These are phyloP conservation scores for Phoma herbarum DNA, from an alignment of 2,329 filamentous ascomycete species.

Conservation along the genomic window DNA sequence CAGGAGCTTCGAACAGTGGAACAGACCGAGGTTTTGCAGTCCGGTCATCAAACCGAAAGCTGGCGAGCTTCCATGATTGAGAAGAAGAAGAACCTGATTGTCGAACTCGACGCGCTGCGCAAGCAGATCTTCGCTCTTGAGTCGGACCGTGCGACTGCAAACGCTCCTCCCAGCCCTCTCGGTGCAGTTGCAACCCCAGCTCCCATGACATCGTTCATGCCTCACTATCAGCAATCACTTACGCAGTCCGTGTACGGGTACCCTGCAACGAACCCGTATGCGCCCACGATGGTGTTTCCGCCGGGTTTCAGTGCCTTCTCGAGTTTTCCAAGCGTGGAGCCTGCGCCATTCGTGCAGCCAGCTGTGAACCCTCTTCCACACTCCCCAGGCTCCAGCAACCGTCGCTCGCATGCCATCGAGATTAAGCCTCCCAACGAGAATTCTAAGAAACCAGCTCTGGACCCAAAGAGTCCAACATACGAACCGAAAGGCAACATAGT, in stretches of 20 bases:
- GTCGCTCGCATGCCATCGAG: conserved; percentile 52
- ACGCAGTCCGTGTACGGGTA: conserved; percentile 38
- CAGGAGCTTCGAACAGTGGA: conserved; percentile 48
- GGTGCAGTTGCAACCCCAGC: conserved; percentile 12
- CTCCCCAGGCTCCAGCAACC: conserved; percentile 45
- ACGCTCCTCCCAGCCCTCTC: conserved; percentile 7
- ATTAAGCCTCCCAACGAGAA: conserved; percentile 51
- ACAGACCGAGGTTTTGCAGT: conserved; percentile 49
- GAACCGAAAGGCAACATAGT: conserved; percentile 37
- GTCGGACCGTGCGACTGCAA: conserved; percentile 23
- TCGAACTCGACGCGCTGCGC: conserved; percentile 48
- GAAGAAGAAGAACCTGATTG: conserved; percentile 48
- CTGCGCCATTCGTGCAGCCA: conserved; percentile 33
- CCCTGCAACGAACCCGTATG: conserved; percentile 32
- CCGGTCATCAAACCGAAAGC: conserved; percentile 41
- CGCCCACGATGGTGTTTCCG: conserved; percentile 42
- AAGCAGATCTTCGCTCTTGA: conserved; percentile 46
- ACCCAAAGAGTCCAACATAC: conserved; percentile 53
- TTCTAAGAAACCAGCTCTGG: conserved; percentile 42
- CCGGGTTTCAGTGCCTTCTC: conserved; percentile 34
- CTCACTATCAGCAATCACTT: conserved; percentile 39
- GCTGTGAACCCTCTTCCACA: conserved; percentile 26
- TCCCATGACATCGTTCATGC: conserved; percentile 29
- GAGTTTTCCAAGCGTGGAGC: conserved; percentile 30
- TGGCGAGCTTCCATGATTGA: conserved; percentile 48